A percentile compares a stretch with the other conserved stretches of the same genome.
Evolutionary conservation across 345 rosid species (phyloP).

Genomic region (Salix dunnii): DNA sequence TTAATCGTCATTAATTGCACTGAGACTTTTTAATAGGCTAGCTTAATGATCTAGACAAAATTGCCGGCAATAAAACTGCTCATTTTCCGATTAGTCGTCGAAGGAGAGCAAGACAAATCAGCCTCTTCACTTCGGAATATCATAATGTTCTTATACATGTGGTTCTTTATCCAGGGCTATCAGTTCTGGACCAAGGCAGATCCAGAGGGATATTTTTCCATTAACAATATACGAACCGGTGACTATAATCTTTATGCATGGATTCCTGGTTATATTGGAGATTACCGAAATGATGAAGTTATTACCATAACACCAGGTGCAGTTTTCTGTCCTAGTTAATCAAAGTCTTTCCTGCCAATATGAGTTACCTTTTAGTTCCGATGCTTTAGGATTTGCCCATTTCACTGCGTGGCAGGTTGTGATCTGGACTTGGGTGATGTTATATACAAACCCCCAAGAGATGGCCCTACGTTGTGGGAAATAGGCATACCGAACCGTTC

Average conservation of each 20-base stretch:
- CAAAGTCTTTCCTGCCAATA: neutral
- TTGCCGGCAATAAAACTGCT: neutral
- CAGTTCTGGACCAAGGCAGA: conserved; percentile 83
- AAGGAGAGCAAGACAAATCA: neutral
- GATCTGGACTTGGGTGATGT: conserved; percentile 56
- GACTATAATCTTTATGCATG: conserved; percentile 70
- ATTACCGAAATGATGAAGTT: conserved; percentile 44
- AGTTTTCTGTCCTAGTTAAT: neutral
- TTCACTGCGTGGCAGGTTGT: conserved; percentile 37
- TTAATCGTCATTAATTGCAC: neutral
- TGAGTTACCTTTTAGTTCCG: too few species aligned
- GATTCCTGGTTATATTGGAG: conserved; percentile 84
- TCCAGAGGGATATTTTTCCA: conserved; percentile 52
- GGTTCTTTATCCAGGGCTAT: conserved; percentile 43
- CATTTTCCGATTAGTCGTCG: neutral
- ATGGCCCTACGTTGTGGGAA: conserved; percentile 90
- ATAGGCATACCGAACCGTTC: conserved; percentile 85
- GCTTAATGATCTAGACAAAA: too few species aligned
- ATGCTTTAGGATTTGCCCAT: neutral
- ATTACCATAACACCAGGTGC: conserved; percentile 55
- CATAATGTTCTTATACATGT: too few species aligned
- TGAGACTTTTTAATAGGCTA: neutral
- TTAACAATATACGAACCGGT: conserved; percentile 43
- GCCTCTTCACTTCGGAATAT: too few species aligned
- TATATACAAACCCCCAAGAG: conserved; percentile 70